phyloP scores from a whole-genome alignment of 139 green algal species.

The Haematococcus lacustris region DNA sequence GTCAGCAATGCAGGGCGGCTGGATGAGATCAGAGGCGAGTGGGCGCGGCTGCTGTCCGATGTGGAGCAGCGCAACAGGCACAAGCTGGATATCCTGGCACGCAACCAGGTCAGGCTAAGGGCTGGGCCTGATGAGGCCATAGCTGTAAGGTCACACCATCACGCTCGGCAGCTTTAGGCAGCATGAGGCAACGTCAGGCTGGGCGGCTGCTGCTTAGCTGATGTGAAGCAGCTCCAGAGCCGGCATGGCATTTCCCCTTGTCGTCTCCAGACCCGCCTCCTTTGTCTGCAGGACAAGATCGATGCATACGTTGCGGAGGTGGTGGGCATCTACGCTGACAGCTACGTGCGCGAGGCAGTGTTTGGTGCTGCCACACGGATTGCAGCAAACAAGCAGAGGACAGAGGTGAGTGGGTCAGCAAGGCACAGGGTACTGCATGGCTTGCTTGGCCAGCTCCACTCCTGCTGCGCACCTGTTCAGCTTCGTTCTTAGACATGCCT shows the following conservation, averaged over 20 bases:
- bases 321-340: constrained; percentile 16
- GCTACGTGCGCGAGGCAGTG: constrained; percentile 27
- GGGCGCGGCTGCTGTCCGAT: constrained; percentile 25
- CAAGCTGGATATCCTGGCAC: constrained; percentile 6
- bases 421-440: neutral
- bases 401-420: constrained; percentile 1
- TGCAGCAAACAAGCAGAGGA: constrained; percentile 17
- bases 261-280: neutral
- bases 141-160: too few relatives aligned
- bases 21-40: constrained; percentile 16
- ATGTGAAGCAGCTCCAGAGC: too few relatives aligned
- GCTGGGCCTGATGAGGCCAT: neutral
- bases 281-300: neutral
- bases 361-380: constrained; percentile 8
- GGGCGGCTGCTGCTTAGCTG: too few relatives aligned
- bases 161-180: too few relatives aligned
- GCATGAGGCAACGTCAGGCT: too few relatives aligned
- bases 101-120: neutral
- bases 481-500: too few relatives aligned
- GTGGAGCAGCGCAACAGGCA: neutral
- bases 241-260: neutral
- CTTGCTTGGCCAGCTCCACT: too few relatives aligned
- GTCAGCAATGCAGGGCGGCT: constrained; percentile 16
- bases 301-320: constrained; percentile 13
- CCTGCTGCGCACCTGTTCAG: too few relatives aligned